Evolutionary conservation across 2,329 filamentous ascomycete genomes (phyloP).

Genomic region (Ramularia endophylla): DNA sequence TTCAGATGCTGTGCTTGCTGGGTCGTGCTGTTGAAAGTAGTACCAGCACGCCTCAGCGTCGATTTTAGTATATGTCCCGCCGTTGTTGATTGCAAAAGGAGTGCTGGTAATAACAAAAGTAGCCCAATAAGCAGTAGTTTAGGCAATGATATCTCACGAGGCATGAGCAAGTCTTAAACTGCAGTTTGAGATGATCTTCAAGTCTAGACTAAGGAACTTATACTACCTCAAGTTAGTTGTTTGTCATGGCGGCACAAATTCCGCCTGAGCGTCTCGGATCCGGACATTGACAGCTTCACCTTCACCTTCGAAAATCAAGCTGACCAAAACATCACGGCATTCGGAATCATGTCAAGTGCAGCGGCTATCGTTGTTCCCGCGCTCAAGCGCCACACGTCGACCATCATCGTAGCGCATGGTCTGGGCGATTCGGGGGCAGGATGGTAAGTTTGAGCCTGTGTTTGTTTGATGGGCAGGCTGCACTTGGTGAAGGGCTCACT

Average conservation of each 20-base stretch:
- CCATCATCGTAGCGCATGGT: slow-evolving; percentile 90
- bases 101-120: slow-evolving; percentile 5
- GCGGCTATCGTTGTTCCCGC: slow-evolving; percentile 68
- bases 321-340: neutral
- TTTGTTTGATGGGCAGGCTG: neutral
- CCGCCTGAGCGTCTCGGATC: no score
- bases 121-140: slow-evolving; percentile 12
- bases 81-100: slow-evolving; percentile 2
- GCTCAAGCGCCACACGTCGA: slow-evolving; percentile 78
- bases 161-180: neutral
- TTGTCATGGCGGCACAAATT: no score
- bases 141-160: neutral
- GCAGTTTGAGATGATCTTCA: no score
- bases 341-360: slow-evolving; percentile 36
- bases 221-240: no score
- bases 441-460: slow-evolving; percentile 49
- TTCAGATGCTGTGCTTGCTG: neutral
- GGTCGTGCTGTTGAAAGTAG: neutral
- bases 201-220: no score
- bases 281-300: no score
- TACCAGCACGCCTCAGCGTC: neutral
- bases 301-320: neutral
- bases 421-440: slow-evolving; percentile 78
- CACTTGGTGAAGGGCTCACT: neutral
- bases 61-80: slow-evolving; percentile 1